Conservation (phyloP, 371 early-diverging fungal genomes). For the Haplosporangium sp. region DNA sequence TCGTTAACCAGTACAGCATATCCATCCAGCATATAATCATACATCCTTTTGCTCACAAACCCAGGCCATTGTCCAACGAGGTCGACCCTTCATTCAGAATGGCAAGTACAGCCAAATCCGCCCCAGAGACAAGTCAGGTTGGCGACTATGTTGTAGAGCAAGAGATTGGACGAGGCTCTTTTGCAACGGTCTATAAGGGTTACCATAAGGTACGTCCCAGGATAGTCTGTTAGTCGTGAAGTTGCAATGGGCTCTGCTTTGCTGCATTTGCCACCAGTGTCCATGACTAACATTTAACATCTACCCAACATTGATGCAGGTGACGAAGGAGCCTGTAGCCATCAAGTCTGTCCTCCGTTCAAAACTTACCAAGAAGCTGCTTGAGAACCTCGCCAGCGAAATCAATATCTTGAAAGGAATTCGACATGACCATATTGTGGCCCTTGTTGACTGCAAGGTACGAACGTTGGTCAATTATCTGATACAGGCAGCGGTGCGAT, state of each 20-base stretch:
- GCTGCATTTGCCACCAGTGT: neutral
- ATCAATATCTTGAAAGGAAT: conserved; percentile 89
- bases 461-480: no score
- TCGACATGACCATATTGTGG: conserved; percentile 88
- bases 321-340: conserved; percentile 77
- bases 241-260: no score
- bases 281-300: neutral
- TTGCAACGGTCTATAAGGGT: conserved; percentile 94
- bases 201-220: conserved; percentile 66
- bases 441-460: conserved; percentile 84
- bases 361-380: conserved; percentile 88
- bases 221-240: no score
- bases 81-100: conserved; percentile 10
- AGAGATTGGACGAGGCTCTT: conserved; percentile 94
- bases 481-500: neutral
- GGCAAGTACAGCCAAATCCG: conserved; percentile 25
- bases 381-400: conserved; percentile 93
- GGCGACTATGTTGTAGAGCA: conserved; percentile 74
- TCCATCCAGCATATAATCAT: no score
- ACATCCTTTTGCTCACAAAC: neutral
- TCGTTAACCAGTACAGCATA: no score
- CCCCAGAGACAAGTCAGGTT: conserved; percentile 53
- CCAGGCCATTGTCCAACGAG: conserved; percentile 2
- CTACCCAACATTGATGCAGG: conserved; percentile 45
- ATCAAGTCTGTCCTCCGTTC: conserved; percentile 88